Evolutionary conservation across 2,329 filamentous ascomycete genomes (phyloP), one percentile per base, ranked within the genome.

Genomic region (Hymenoscyphus repandus): DNA sequence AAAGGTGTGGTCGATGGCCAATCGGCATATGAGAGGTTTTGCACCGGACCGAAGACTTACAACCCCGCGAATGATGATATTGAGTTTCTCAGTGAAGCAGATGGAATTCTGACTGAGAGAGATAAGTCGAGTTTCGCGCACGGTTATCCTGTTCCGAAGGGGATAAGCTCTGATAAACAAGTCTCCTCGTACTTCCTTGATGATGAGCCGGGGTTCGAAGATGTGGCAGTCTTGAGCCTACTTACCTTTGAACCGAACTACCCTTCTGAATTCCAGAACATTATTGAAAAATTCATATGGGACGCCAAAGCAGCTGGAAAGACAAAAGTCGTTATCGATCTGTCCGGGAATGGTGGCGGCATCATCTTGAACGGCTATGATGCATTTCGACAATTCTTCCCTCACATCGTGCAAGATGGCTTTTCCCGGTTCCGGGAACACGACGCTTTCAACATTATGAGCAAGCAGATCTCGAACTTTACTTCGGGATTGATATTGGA

Each of bases 291-390:
- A 1, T 68, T 82, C 53, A 68, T 83, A n/a, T 63, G 69, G 0
- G 66, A 69, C 37, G 72, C 72, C 12, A 71, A 72, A 47, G 57
- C 64, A 2, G 67, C 68, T 1, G 71, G 72, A 1, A 82, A 81
- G 61, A 77, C 70, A 2, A 82, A 78, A 62, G 69, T 88, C 2
- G 71, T 87, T 33, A 77, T 88, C 49, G 84, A 88, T 53, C 60
- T 87, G 6, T 73, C 54, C 22, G 72, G 69, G 2, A 88, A 88
- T 56, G 71, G 70, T 0, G 84, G 83, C 32, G 83, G 84, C 1
- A 63, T 66, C 39, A 60, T 79, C 11, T 56, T 69, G 12, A 68
- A 70, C 2, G 76, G 73, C 1, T 74, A 72, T 45, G 73, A 77
- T 45, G 57, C 75, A 0, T 83, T 83, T 59, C 63, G 66, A 5